Conservation (phyloP, 176 grass and related monocot species). For the Typha latifolia region DNA sequence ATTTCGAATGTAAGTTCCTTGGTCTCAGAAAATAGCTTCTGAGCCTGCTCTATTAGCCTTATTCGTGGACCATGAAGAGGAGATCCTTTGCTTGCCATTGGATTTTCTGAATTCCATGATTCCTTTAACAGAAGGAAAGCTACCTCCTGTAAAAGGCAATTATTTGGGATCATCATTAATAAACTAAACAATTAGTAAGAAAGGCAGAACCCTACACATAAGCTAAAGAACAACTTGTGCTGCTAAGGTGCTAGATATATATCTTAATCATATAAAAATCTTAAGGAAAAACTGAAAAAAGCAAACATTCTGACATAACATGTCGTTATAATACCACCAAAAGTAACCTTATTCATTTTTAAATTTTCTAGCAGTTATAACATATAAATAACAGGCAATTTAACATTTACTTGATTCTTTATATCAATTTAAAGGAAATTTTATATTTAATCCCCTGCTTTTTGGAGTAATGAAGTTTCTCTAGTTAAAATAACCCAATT, state of each 20-base stretch:
- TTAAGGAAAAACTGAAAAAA: neutral
- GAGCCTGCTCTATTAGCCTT: slow-evolving; percentile 76
- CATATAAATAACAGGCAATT: no score
- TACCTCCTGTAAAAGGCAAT: slow-evolving; percentile 43
- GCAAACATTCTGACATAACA: neutral
- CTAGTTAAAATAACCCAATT: no score
- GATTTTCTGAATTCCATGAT: slow-evolving; percentile 80
- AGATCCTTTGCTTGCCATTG: slow-evolving; percentile 85
- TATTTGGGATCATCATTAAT: neutral
- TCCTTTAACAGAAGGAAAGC: slow-evolving; percentile 96
- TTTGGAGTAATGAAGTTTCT: no score
- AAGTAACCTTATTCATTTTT: no score
- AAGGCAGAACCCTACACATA: neutral
- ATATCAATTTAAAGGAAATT: no score
- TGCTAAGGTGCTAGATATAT: neutral
- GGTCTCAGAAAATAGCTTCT: slow-evolving; percentile 83
- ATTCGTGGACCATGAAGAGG: slow-evolving; percentile 74
- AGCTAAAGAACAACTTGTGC: neutral
- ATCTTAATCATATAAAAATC: neutral
- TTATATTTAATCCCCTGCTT: no score
- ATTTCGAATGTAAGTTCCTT: slow-evolving; percentile 87
- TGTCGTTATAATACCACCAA: no score
- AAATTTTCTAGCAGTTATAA: no score
- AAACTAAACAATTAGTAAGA: neutral
- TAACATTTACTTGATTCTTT: no score